Conservation (phyloP, 345 rosid species). For the Erucastrum elatum region DNA sequence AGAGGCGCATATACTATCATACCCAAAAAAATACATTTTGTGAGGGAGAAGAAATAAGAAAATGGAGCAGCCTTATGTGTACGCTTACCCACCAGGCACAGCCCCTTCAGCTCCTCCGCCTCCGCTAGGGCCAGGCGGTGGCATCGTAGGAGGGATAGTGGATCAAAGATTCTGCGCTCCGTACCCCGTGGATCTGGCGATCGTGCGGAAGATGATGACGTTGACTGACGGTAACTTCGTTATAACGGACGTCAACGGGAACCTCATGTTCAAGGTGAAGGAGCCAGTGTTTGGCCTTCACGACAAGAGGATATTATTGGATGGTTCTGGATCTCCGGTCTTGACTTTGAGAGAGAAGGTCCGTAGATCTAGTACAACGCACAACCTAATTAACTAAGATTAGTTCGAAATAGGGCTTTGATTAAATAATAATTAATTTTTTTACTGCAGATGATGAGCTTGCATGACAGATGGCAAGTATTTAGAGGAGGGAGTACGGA, state of each 20-base stretch:
- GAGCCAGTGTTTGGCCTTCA: slow-evolving; percentile 30
- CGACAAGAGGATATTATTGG: slow-evolving; percentile 37
- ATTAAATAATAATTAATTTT: background rate
- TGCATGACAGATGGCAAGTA: slow-evolving; percentile 53
- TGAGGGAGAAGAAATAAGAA: background rate
- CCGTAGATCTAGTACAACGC: background rate
- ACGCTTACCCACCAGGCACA: slow-evolving; percentile 34
- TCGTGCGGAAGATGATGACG: slow-evolving; percentile 42
- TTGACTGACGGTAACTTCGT: slow-evolving; percentile 46
- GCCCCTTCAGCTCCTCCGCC: slow-evolving; percentile 20
- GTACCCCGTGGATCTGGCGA: slow-evolving; percentile 40
- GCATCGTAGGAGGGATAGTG: slow-evolving; percentile 19
- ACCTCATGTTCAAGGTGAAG: slow-evolving; percentile 44
- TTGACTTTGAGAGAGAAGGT: slow-evolving; percentile 42
- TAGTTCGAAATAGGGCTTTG: background rate
- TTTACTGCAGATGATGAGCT: slow-evolving; percentile 39
- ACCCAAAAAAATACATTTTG: background rate
- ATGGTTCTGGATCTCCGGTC: slow-evolving; percentile 39
- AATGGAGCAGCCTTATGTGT: slow-evolving; percentile 37
- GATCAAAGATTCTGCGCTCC: slow-evolving; percentile 43
- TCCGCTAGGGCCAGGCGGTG: slow-evolving; percentile 12
- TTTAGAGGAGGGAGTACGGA: slow-evolving; percentile 60
- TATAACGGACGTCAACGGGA: slow-evolving; percentile 42
- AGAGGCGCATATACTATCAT: background rate
- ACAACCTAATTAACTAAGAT: background rate